Evolutionary conservation across 768 basidiomycete species (phyloP).

Genomic region (Dentipellis sp.): DNA sequence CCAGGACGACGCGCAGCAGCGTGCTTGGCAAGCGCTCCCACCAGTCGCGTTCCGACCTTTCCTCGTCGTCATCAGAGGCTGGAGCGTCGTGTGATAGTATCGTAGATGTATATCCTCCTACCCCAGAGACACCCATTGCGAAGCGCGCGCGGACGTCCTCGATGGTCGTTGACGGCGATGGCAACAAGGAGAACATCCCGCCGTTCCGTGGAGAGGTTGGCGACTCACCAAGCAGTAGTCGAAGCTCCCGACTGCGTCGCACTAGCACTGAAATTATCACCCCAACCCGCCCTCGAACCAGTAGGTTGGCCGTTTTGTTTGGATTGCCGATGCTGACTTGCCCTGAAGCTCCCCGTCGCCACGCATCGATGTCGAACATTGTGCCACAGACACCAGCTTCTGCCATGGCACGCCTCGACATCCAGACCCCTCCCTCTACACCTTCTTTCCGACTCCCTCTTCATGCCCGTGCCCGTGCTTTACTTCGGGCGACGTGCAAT

Average conservation of each 20-base stretch:
- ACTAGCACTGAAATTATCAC: constrained; percentile 26
- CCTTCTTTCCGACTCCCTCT: constrained; percentile 38
- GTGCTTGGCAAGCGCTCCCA: constrained; percentile 27
- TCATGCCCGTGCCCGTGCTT: constrained; percentile 54
- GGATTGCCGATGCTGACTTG: constrained; percentile 7
- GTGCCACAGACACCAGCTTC: constrained; percentile 26
- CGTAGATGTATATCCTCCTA: constrained; percentile 34
- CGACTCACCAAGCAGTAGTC: constrained; percentile 13
- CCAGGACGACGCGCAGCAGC: constrained; percentile 15
- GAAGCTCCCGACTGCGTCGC: constrained; percentile 25
- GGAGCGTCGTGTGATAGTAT: constrained; percentile 6
- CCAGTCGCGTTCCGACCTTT: constrained; percentile 18
- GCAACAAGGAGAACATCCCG: constrained; percentile 77
- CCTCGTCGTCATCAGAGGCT: constrained; percentile 24
- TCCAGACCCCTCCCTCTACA: constrained; percentile 54
- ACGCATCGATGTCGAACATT: constrained; percentile 39
- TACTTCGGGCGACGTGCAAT: constrained; percentile 67
- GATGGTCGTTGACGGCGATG: constrained; percentile 38
- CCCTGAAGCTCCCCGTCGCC: constrained; percentile 32
- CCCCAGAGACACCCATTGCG: constrained; percentile 51
- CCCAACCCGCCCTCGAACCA: constrained; percentile 33
- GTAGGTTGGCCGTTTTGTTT: constrained; percentile 26
- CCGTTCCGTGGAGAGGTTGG: constrained; percentile 37
- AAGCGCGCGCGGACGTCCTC: constrained; percentile 52
- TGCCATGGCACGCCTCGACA: constrained; percentile 29